Evolutionary conservation across 805 yeast genomes (phyloP), one percentile per base, ranked within the genome.

Genomic region (Babjeviella inositovora): DNA sequence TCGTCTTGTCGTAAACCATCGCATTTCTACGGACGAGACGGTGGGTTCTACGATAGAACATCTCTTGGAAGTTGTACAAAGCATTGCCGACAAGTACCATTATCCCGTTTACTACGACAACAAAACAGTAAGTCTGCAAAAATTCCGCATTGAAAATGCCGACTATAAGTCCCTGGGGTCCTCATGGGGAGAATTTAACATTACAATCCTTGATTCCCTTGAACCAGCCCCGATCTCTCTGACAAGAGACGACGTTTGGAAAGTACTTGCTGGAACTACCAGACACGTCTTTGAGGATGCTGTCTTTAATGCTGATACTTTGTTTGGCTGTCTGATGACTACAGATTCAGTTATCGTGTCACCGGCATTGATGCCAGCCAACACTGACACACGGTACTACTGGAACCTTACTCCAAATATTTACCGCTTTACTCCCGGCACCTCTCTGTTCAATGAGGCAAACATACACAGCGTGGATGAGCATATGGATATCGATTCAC

Each of bases 211-310:
- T 2, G 29, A 26, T 9, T 27, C 24, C 2, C 35, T 62, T 14
- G 57, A 50, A 14, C 56, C 63, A n/a, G 60, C 69, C 1, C 66
- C 65, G 3, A 38, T 47, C 6, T 43, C 66, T 3, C 66, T 68
- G 8, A 30, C 39, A 6, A 31, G 49, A 15, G 59, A 54, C 18
- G 49, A 45, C 1, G 44, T 55, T 9, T 75, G 80, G 79, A 48
- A 52, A 8, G 34, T 50, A 15, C 56, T 76, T 26, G 61, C 75
- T 0, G 87, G 87, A 8, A 57, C 73, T 10, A 50, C 72, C 18
- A 61, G 72, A 31, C 62, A 66, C 28, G 58, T 76, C 22, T 66
- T 64, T 37, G 80, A 73, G 41, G 72, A 71, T 18, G 39, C 58
- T 28, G 53, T 55, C 5, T 50, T 53, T 6, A 33, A 23, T 15